Evolutionary conservation across 2,329 filamentous ascomycete genomes (phyloP), one percentile per base, ranked within the genome.

Genomic region (Rhynchosporium agropyri): DNA sequence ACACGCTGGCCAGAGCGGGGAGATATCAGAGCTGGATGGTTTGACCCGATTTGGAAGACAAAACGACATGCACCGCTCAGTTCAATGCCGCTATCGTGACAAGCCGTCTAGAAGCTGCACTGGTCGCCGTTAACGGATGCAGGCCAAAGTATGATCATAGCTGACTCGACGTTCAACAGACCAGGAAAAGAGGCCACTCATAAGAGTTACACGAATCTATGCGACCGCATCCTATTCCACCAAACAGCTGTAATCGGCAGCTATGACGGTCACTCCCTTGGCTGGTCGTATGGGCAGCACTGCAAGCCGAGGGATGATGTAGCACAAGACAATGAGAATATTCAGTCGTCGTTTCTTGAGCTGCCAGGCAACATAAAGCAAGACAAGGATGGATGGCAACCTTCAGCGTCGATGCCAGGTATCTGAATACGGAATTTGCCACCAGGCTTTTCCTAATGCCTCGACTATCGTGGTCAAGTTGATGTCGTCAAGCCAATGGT

Each of bases 31-130:
- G 38, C 15, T 68, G 69, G 72, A 73, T 69, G 63, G 68, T 61
- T 70, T 73, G 68, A 68, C 72, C 71, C 66, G 64, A 73, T 72
- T 63, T 68, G 72, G 72, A 72, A 70, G 56, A 63, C 38, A 53
- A 69, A 68, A 68, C 61, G 65, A 69, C 33, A 31, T 26, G 65
- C 66, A 63, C 64, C 50, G 62, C 46, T 36, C 46, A 48, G 40
- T 46, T 48, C 36, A 58, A 59, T n/a, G 26, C 45, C 56, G 29
- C 38, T 36, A 57, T 67, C 59, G 54, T 55, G 48, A 65, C 61
- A 61, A 56, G 54, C 54, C 70, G 67, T 64, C 69, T 68, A 63
- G 57, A 33, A 48, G 29, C 26, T 62, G 63, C 63, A 62, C 58
- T 50, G 60, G 49, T 56, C 33, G 64, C 70, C 70, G 66, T 71